phyloP scores from a whole-genome alignment of 2,329 filamentous ascomycete genomes.

The Penicillium psychrosexuale region DNA sequence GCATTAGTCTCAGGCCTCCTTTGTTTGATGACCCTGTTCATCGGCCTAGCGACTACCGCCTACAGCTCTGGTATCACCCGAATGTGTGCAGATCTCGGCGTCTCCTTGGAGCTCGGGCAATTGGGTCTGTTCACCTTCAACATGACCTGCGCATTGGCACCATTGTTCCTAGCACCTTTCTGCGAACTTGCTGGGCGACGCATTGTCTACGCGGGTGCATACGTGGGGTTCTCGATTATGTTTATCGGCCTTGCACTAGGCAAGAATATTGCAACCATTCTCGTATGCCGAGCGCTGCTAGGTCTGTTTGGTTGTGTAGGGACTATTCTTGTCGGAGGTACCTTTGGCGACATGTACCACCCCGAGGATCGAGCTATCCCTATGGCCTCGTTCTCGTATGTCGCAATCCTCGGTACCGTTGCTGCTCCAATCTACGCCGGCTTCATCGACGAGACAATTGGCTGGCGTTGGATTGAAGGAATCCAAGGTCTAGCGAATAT shows the following conservation, averaged over 20 bases:
- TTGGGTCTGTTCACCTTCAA: slow-evolving; percentile 51
- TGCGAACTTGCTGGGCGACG: slow-evolving; percentile 50
- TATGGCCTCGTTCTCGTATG: slow-evolving; percentile 50
- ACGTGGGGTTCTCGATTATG: slow-evolving; percentile 46
- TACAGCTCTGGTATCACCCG: too few relatives aligned
- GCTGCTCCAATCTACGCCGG: slow-evolving; percentile 54
- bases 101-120: too few relatives aligned
- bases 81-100: too few relatives aligned
- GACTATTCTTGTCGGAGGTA: slow-evolving; percentile 51
- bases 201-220: slow-evolving; percentile 48
- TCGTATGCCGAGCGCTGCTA: slow-evolving; percentile 48
- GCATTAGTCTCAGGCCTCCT: too few relatives aligned
- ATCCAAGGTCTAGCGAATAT: slow-evolving; percentile 53
- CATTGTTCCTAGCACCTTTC: slow-evolving; percentile 50
- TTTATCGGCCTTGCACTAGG: slow-evolving; percentile 51
- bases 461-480: slow-evolving; percentile 55
- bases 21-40: too few relatives aligned
- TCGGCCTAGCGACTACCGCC: too few relatives aligned
- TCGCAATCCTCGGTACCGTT: slow-evolving; percentile 53
- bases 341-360: slow-evolving; percentile 51
- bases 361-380: slow-evolving; percentile 46
- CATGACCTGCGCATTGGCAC: slow-evolving; percentile 49
- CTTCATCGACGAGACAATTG: slow-evolving; percentile 53
- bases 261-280: slow-evolving; percentile 49
- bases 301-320: slow-evolving; percentile 52